Evolutionary conservation across 306 rosid species (phyloP).

Genomic region (Trichosanthes cucumerina): DNA sequence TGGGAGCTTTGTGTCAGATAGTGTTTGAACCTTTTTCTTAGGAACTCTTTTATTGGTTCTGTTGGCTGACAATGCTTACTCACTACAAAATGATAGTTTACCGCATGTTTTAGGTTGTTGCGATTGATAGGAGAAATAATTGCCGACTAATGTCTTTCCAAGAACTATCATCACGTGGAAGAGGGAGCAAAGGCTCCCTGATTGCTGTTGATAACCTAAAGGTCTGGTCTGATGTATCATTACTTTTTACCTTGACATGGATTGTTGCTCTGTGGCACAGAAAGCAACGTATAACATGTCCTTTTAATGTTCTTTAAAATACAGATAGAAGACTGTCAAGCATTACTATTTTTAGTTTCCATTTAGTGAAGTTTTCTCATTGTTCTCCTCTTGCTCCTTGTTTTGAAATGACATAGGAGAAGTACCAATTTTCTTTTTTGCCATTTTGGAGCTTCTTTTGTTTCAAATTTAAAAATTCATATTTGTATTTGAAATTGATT

Average conservation of each 20-base stretch:
- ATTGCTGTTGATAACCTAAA: slow-evolving; percentile 58
- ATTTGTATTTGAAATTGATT: not conserved
- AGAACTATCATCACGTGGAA: slow-evolving; percentile 78
- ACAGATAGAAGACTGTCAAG: not conserved
- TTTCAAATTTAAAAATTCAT: not conserved
- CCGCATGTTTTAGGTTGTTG: slow-evolving; percentile 58
- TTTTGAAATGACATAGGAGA: not conserved
- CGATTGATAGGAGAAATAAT: slow-evolving; percentile 67
- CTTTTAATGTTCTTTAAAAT: not conserved
- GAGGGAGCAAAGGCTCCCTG: slow-evolving; percentile 61
- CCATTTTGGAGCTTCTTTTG: not conserved
- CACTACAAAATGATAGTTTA: not conserved
- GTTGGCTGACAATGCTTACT: not conserved
- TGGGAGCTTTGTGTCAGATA: slow-evolving; percentile 11
- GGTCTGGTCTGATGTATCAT: slow-evolving; percentile 29
- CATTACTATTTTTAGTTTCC: not conserved
- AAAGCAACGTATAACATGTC: not conserved
- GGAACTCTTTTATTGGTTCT: not conserved
- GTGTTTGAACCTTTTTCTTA: not conserved
- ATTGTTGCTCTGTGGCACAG: not conserved
- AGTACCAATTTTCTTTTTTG: not conserved
- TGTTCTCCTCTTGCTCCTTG: not conserved
- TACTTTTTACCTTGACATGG: not conserved
- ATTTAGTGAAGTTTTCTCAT: no score
- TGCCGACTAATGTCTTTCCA: slow-evolving; percentile 69